phyloP scores from a whole-genome alignment of 306 rosid species.

The Sicyos baderoa region DNA sequence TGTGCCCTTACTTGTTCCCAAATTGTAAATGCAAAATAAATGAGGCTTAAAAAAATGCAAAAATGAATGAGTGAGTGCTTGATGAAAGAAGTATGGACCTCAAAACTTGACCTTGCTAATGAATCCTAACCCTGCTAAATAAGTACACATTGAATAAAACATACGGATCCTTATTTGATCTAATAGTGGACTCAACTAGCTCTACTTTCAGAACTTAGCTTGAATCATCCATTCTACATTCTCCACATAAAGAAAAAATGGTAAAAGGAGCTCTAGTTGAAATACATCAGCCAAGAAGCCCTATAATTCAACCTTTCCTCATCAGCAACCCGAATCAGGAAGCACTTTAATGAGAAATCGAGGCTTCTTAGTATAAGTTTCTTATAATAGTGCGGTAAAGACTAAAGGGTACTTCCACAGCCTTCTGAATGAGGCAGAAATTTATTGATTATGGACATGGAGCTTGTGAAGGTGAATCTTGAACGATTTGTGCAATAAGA shows the following conservation, averaged over 20 bases:
- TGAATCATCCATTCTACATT: neutral
- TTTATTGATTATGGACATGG: constrained; percentile 17
- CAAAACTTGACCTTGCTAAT: constrained; percentile 10
- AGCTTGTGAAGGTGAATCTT: constrained; percentile 8
- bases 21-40: constrained; percentile 18
- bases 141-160: constrained; percentile 6
- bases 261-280: neutral
- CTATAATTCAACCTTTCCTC: constrained; percentile 14
- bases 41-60: neutral
- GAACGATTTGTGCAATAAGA: constrained; percentile 14
- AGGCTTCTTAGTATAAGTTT: constrained; percentile 10
- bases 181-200: constrained; percentile 19
- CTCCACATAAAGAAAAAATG: constrained; percentile 2
- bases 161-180: constrained; percentile 19
- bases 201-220: constrained; percentile 4
- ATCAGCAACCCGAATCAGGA: constrained; percentile 15
- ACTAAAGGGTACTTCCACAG: neutral
- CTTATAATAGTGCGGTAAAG: constrained; percentile 9
- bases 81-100: constrained; percentile 16
- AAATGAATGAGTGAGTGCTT: constrained; percentile 19
- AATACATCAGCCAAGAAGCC: constrained; percentile 4
- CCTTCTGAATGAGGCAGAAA: constrained; percentile 15
- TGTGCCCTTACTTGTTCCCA: constrained; percentile 18
- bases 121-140: constrained; percentile 16
- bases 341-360: constrained; percentile 12